Evolutionary conservation across 192 early-diverging fungal genomes (phyloP), one percentile per base, ranked within the genome.

Genomic region (Diversispora epigaea): DNA sequence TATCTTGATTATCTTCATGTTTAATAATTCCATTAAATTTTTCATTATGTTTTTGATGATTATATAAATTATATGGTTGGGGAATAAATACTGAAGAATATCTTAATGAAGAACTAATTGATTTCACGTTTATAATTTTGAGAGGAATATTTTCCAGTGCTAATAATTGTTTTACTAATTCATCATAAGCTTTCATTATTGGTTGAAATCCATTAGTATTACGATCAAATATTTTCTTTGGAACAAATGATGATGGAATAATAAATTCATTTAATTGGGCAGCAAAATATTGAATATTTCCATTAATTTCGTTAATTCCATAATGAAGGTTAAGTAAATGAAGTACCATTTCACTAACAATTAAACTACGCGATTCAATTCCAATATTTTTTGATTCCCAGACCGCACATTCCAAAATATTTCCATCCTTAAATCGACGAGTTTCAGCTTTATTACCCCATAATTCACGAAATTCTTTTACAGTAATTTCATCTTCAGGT

Each of bases 401-500:
- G 0, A 97, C 92, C 6, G 95, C 92, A 84, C 93, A 93, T 82
- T 96, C 91, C 6, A 89, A 69, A 79, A 99, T 97, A 61, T 88
- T 88, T 21, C 95, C 95, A 77, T 99, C 94, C 77, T 94, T 91
- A 88, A 98, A 99, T 15, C 97, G 90, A 43, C 97, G 90, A 64
- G 96, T 79, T 77, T 97, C 96, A 4, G 94, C 87, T 45, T 89
- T 90, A 47, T 83, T 86, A n/a, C 97, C 97, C 97, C 97, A 99
- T 44, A 95, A 83, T 32, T 82, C 77, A 9, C 89, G 84, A 85
- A 96, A 98, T 19, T 81, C 86, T 10, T 83, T 83, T 5, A 88
- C 84, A 11, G 83, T 89, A 22, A 86, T 84, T 41, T 80, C 82
- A 60, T 95, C 87, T 43, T 93, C 90, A 15, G 92, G 89, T 46